Percentiles rank a stretch among this genome's conserved stretches.
Conservation (phyloP, 2,329 filamentous ascomycete species). For the Claviceps sp. region DNA sequence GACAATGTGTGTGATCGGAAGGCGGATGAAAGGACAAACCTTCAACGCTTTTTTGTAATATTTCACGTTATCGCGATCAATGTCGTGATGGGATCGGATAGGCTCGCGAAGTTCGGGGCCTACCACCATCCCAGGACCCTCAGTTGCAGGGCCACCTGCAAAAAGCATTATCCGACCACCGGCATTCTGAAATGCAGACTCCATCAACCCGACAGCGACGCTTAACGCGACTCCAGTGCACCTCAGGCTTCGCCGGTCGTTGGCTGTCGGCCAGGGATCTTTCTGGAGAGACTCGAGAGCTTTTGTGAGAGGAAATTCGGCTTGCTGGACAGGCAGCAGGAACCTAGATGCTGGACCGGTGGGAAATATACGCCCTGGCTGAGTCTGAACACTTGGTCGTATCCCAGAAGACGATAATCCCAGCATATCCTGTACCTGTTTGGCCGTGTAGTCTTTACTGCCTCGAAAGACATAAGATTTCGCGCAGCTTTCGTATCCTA, state of each 20-base stretch:
- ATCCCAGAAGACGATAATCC: constrained; percentile 61
- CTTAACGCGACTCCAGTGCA: constrained; percentile 95
- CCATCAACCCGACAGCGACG: constrained; percentile 81
- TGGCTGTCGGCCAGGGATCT: constrained; percentile 94
- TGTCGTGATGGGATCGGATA: constrained; percentile 96
- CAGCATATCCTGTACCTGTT: constrained; percentile 99
- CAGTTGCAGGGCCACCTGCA: constrained; percentile 84
- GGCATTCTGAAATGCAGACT: constrained; percentile 90
- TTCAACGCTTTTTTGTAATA: constrained; percentile 99
- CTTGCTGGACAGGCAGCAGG: constrained; percentile 84
- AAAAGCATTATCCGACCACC: constrained; percentile 96
- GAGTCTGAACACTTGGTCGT: constrained; percentile 61
- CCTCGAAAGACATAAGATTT: constrained; percentile 98
- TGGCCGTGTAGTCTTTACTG: constrained; percentile 94
- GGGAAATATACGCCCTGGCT: constrained; percentile 61
- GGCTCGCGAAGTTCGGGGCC: constrained; percentile 90
- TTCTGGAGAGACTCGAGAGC: constrained; percentile 89
- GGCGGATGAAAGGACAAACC: constrained; percentile 31
- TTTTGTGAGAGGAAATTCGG: constrained; percentile 94
- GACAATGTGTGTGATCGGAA: neutral
- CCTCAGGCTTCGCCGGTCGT: constrained; percentile 76
- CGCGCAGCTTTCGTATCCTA: constrained; percentile 93
- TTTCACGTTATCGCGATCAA: constrained; percentile 97
- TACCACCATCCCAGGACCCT: constrained; percentile 94
- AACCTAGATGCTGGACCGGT: constrained; percentile 80